Base-by-base conservation (phyloP, 306 rosid genomes). In the Cyamopsis tetragonoloba region DNA sequence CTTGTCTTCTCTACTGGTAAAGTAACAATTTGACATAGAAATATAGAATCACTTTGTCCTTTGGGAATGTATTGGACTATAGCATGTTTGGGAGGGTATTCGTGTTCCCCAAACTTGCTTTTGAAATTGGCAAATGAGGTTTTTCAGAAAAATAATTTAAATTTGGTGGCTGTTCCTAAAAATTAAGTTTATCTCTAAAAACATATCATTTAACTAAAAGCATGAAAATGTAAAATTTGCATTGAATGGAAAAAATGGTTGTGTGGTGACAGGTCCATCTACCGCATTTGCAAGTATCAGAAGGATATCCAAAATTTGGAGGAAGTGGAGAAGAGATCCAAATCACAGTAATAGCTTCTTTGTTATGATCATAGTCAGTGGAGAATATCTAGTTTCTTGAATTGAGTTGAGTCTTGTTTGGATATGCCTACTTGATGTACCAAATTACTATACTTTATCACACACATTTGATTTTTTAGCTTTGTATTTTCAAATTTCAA, bases 1-100 rank as follows among this genome's bases (percentile, higher is more conserved):
- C 96, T 13, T 82, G 87, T 59, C 73, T 95, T 76, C 96, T 95
- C 68, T 95, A 90, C 77, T 95, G 99, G 99, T 95, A 85, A 53
- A 77, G 26, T 42, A 71, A 49, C 59, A 56, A 44, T 44, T 22
- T 59, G 14, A 60, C 13, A 22, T 38, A n/a, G n/a, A n/a, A n/a
- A n/a, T n/a, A n/a, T 59, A 37, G 12, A 68, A 34, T 32, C 35
- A 15, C 9, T 34, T 41, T 26, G 28, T 55, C 13, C 41, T 59
- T 53, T 46, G 50, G 24, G 18, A 41, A 65, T 72, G 39, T 54
- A 71, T 41, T 44, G 41, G 26, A 53, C 11, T 17, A n/a, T n/a
- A n/a, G n/a, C n/a, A n/a, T n/a, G n/a, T n/a, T n/a, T n/a, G n/a
- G n/a, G n/a, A n/a, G n/a, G n/a, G n/a, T n/a, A n/a, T n/a, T n/a